phyloP scores from a whole-genome alignment of 176 grass and related monocot species.

The Lolium multiflorum region DNA sequence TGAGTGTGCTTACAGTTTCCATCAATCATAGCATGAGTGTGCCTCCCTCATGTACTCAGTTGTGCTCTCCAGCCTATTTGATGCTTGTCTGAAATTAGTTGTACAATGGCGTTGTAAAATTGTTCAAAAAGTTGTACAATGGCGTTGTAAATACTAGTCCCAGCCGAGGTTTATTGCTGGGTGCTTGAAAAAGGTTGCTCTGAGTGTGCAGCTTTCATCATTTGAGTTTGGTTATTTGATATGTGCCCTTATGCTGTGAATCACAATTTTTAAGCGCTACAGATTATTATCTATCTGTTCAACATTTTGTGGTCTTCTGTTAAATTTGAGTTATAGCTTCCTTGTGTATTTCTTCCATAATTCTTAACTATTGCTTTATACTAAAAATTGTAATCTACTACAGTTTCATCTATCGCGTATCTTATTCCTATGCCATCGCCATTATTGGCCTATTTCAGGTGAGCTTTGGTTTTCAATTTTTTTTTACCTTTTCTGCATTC shows the following conservation, averaged over 20 bases:
- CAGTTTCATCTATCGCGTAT: not conserved
- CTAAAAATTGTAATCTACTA: not conserved
- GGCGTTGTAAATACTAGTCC: slow-evolving; percentile 46
- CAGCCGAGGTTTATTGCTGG: not conserved
- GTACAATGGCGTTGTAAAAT: slow-evolving; percentile 41
- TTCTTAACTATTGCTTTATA: not conserved
- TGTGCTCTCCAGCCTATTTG: not conserved
- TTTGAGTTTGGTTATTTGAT: slow-evolving; percentile 22
- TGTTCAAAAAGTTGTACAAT: no score
- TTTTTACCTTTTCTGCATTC: not conserved
- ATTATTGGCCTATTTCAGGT: not conserved
- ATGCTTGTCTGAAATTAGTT: no score
- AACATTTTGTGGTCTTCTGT: not conserved
- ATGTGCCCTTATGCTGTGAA: not conserved
- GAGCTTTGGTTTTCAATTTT: not conserved
- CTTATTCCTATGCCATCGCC: no score
- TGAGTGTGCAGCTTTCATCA: not conserved
- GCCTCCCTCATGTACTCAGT: not conserved
- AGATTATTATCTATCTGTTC: not conserved
- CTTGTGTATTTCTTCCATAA: not conserved
- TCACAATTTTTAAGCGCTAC: not conserved
- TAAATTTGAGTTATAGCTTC: not conserved
- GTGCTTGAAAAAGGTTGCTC: no score
- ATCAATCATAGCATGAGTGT: slow-evolving; percentile 11
- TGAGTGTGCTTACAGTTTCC: slow-evolving; percentile 7